Conservation (phyloP, 2,329 filamentous ascomycete genomes). For the Rhexocercosporidium sp. region DNA sequence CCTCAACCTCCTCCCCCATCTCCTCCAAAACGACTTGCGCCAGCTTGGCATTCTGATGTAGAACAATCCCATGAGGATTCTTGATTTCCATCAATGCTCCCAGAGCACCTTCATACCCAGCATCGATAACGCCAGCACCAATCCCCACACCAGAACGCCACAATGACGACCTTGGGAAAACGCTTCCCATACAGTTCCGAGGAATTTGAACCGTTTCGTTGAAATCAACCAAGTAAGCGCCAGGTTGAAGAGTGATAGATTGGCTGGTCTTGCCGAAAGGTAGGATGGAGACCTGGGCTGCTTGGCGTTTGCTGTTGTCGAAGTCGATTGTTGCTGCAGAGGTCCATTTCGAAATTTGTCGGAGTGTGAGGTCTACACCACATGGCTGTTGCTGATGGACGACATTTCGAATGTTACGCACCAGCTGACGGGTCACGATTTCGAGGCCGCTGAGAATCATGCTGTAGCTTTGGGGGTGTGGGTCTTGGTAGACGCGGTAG, state of each 20-base stretch:
- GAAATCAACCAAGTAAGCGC: conserved; percentile 19
- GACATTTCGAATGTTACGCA: not conserved
- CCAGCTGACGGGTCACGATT: not conserved
- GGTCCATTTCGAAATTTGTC: not conserved
- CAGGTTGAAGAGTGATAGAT: conserved; percentile 1
- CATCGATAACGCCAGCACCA: conserved; percentile 17
- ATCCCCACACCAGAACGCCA: conserved; percentile 13
- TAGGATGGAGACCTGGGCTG: not conserved
- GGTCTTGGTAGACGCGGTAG: no score
- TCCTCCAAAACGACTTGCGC: conserved; percentile 15
- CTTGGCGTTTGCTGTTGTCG: conserved; percentile 9
- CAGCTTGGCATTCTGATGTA: conserved; percentile 12
- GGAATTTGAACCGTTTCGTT: conserved; percentile 13
- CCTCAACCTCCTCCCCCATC: not conserved
- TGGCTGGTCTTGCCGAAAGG: not conserved
- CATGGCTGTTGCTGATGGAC: conserved; percentile 14
- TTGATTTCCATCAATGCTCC: conserved; percentile 13
- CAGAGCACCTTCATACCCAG: conserved; percentile 15
- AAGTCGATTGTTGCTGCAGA: conserved; percentile 15
- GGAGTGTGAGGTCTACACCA: conserved; percentile 16
- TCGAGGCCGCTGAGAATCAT: conserved; percentile 17
- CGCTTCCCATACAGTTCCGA: conserved; percentile 7
- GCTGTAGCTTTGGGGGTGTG: not conserved
- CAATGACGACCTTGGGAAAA: conserved; percentile 11
- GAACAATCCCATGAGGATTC: conserved; percentile 4